Percentiles rank a stretch among this genome's conserved stretches.
Conservation (phyloP, 2,329 filamentous ascomycete genomes). For the Corniculantispora saksenae region DNA sequence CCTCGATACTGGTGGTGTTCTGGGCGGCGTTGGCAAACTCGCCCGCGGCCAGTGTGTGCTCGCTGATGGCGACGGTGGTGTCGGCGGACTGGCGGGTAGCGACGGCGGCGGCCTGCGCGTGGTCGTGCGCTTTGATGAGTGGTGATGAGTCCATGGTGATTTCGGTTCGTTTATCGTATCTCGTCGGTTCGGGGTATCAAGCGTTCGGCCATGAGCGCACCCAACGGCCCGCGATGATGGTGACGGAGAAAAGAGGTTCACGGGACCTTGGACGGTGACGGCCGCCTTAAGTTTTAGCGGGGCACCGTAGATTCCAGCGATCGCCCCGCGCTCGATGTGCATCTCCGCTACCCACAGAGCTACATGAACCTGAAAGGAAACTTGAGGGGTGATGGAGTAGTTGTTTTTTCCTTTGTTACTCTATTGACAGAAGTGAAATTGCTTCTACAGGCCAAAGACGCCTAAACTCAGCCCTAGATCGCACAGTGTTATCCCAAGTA, state of each 20-base stretch:
- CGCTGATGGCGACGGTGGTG: slow-evolving; percentile 79
- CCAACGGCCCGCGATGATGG: slow-evolving; percentile 14
- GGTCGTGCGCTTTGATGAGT: slow-evolving; percentile 73
- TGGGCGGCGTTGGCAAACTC: slow-evolving; percentile 85
- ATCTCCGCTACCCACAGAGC: background rate
- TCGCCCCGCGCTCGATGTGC: slow-evolving; percentile 4
- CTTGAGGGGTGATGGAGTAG: background rate
- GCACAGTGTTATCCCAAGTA: background rate
- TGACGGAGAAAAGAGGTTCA: background rate
- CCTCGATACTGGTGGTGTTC: slow-evolving; percentile 68
- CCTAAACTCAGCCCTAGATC: background rate
- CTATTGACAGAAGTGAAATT: background rate
- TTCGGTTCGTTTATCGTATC: background rate
- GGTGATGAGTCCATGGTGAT: slow-evolving; percentile 40
- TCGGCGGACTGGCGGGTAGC: slow-evolving; percentile 72
- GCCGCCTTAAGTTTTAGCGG: slow-evolving; percentile 9
- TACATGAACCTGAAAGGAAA: background rate
- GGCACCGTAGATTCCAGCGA: background rate
- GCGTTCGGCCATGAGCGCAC: slow-evolving; percentile 9
- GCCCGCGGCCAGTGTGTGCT: slow-evolving; percentile 84
- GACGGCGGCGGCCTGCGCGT: slow-evolving; percentile 82
- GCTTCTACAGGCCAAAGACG: background rate
- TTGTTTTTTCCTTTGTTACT: background rate
- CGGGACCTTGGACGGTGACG: slow-evolving; percentile 1
- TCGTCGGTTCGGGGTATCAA: background rate